Percentiles rank a stretch among this genome's conserved stretches.
These are phyloP conservation scores for Metschnikowia cerradonensis DNA, from an alignment of 805 yeast species.

Conservation along the genomic window DNA sequence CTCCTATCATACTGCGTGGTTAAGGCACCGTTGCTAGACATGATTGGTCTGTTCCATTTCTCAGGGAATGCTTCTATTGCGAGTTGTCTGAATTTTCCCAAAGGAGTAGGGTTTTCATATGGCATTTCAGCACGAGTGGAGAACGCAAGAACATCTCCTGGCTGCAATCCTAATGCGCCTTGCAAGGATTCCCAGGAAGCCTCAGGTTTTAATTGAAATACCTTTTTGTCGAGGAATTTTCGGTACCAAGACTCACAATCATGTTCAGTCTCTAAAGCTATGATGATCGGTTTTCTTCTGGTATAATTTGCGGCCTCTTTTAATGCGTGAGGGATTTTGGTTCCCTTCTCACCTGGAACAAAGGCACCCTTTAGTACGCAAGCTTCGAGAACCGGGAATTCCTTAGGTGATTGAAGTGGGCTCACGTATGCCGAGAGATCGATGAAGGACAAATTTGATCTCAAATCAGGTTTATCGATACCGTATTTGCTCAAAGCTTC, in stretches of 20 bases:
- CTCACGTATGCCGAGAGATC: slow-evolving; percentile 42
- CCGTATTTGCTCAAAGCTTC: slow-evolving; percentile 77
- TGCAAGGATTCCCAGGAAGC: slow-evolving; percentile 19
- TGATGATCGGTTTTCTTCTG: slow-evolving; percentile 54
- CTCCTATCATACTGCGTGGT: slow-evolving; percentile 15
- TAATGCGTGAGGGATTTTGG: slow-evolving; percentile 35
- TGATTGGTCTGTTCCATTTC: slow-evolving; percentile 43
- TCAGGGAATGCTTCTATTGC: slow-evolving; percentile 54
- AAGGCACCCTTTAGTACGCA: slow-evolving; percentile 56
- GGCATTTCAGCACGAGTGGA: slow-evolving; percentile 66
- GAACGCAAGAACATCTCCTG: slow-evolving; percentile 75
- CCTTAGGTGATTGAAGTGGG: slow-evolving; percentile 26
- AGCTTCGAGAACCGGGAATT: slow-evolving; percentile 71
- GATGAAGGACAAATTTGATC: slow-evolving; percentile 52
- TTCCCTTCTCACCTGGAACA: slow-evolving; percentile 15
- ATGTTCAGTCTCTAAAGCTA: slow-evolving; percentile 44
- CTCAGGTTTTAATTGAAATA: slow-evolving; percentile 13
- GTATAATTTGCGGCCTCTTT: slow-evolving; percentile 44
- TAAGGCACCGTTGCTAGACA: slow-evolving; percentile 12
- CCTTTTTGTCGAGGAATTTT: slow-evolving; percentile 28
- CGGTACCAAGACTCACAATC: slow-evolving; percentile 44
- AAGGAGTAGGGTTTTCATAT: slow-evolving; percentile 93
- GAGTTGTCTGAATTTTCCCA: slow-evolving; percentile 80
- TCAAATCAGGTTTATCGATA: slow-evolving; percentile 90
- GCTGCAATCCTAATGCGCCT: slow-evolving; percentile 36